Base-by-base conservation (phyloP, 805 yeast species). In the Tetrapisispora nanseiensis region DNA sequence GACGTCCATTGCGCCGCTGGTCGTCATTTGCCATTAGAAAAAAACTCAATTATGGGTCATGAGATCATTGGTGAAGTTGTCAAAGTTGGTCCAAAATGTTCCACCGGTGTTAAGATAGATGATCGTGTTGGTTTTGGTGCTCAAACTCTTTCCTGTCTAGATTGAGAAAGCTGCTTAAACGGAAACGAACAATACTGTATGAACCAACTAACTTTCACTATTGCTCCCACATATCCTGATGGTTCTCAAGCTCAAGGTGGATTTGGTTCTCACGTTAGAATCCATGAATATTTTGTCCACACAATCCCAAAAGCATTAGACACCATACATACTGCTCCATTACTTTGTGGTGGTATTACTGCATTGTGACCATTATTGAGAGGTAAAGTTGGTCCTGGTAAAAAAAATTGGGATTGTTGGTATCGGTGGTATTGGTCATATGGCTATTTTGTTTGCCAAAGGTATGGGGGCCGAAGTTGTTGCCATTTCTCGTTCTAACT, bases 81-180 rank as follows among this genome's bases (percentile, higher is more conserved):
- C 16, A 69, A 66, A 29, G 67, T 81, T 32, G 95, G 92, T 41
- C 51, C 68, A n/a, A 65, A 72, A 28, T 76, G 82, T 49, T 59
- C 62, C 9, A 51, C 57, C 11, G 64, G 67, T 47, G 41, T 70
- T 63, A 65, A 74, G 69, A 58, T 80, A 16, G 95, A 94, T 42
- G 80, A 85, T 50, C 69, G 86, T 49, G 92, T 82, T 22, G 95
- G 90, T 42, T 72, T 82, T 39, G 95, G 95, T 51, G 90, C 92
- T 21, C 79, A 75, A 55, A 67, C 71, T 21, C 66, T 64, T 44
- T 67, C 82, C 30, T 84, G 94, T 66, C 61, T 69, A 42, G 64
- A 72, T 13, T 85, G 94, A 65, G 54, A 67, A 37, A 68, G 76
- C 54, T 85, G 87, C 69, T 57, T 67, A 19, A 47, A 55, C 30